Evolutionary conservation across 495 filamentous ascomycete genomes (phyloP).

Genomic region (Penicillium psychrofluorescens): DNA sequence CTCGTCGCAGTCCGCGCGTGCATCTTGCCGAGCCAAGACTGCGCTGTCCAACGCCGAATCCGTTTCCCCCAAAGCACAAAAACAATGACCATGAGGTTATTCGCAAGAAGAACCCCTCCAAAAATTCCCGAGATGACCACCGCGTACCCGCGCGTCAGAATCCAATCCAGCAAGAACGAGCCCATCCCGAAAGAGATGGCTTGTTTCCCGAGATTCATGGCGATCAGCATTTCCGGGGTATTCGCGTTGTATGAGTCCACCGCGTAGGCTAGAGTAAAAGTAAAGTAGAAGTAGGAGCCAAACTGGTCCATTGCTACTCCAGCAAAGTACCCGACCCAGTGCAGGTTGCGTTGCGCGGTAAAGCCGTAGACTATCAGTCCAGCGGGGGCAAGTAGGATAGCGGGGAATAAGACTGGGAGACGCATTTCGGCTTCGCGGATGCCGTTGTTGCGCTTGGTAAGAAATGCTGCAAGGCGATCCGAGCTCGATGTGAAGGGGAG

Average conservation of each 20-base stretch:
- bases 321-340: conserved; percentile 50
- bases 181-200: conserved; percentile 57
- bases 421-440: conserved; percentile 59
- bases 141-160: conserved; percentile 46
- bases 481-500: conserved; percentile 50
- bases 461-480: conserved; percentile 47
- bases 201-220: conserved; percentile 63
- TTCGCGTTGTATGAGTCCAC: conserved; percentile 53
- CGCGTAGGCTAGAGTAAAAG: conserved; percentile 53
- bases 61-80: conserved; percentile 54
- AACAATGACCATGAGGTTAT: conserved; percentile 47
- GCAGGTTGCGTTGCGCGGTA: conserved; percentile 43
- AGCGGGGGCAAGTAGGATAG: conserved; percentile 46
- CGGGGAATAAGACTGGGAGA: conserved; percentile 46
- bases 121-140: conserved; percentile 54
- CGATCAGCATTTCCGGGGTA: conserved; percentile 57
- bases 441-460: conserved; percentile 45
- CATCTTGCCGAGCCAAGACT: conserved; percentile 46
- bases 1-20: conserved; percentile 35
- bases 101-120: conserved; percentile 43
- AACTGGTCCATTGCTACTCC: conserved; percentile 48
- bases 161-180: conserved; percentile 51
- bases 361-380: conserved; percentile 51
- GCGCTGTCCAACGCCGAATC: conserved; percentile 42
- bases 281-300: conserved; percentile 50